Conservation (phyloP, 2,329 filamentous ascomycete species). For the Gnomoniopsis sp. region DNA sequence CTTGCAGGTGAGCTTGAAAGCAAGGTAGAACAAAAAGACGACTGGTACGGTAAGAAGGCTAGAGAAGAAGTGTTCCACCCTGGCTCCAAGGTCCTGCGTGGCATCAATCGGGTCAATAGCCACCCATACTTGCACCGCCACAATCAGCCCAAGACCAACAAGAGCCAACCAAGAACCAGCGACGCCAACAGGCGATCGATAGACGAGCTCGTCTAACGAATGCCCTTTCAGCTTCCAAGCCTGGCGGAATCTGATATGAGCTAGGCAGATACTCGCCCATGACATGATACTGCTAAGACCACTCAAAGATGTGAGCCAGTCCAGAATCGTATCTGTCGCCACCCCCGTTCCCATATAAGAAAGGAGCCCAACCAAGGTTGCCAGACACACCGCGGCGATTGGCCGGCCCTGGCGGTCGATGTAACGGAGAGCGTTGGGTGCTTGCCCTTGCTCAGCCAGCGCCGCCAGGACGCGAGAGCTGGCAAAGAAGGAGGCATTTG, state of each 20-base stretch:
- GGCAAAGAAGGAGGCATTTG: constrained; percentile 88
- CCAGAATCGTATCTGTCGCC: constrained; percentile 61
- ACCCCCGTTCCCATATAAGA: constrained; percentile 69
- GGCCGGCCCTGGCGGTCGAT: constrained; percentile 80
- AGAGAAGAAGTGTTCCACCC: constrained; percentile 68
- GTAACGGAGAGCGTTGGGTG: constrained; percentile 72
- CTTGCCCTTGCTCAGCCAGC: constrained; percentile 82
- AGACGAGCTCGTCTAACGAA: constrained; percentile 74
- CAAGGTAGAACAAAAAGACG: constrained; percentile 63
- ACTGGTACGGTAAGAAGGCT: constrained; percentile 69
- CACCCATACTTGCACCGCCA: constrained; percentile 84
- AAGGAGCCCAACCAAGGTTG: constrained; percentile 67
- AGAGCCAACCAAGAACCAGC: constrained; percentile 79
- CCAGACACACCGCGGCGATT: constrained; percentile 66
- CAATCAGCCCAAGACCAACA: constrained; percentile 68
- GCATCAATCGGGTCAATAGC: constrained; percentile 72
- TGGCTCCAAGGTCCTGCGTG: constrained; percentile 37
- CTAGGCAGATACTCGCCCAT: constrained; percentile 82
- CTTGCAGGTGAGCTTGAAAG: constrained; percentile 73
- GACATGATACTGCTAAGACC: constrained; percentile 74
- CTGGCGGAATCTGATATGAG: constrained; percentile 84
- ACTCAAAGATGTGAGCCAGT: constrained; percentile 75
- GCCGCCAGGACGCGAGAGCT: constrained; percentile 87
- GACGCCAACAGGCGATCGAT: constrained; percentile 73
- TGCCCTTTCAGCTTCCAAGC: constrained; percentile 70